Percentiles rank a stretch among this genome's conserved stretches.
Evolutionary conservation across 1,139 yeast species (phyloP).

Genomic region (Nakaseomyces kungkrabaensis): DNA sequence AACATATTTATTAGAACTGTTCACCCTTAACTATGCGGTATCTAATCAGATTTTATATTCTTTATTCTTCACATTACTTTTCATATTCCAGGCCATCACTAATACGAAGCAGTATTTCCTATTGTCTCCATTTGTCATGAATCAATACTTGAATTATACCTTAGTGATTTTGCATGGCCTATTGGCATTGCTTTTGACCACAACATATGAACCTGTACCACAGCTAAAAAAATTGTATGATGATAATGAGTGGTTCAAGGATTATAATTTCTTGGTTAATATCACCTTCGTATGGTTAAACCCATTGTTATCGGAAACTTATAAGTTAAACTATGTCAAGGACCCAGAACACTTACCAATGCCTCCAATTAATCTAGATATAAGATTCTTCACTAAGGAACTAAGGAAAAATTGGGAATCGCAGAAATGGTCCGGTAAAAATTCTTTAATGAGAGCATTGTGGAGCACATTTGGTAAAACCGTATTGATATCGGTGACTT

Average conservation of each 20-base stretch:
- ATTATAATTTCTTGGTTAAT: constrained; percentile 40
- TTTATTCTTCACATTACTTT: neutral
- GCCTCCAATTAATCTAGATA: constrained; percentile 41
- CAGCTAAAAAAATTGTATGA: constrained; percentile 34
- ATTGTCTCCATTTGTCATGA: neutral
- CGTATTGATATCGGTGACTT: constrained; percentile 35
- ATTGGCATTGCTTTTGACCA: neutral
- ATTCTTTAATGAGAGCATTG: constrained; percentile 37
- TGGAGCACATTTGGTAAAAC: constrained; percentile 41
- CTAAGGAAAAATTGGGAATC: constrained; percentile 33
- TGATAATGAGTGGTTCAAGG: constrained; percentile 29
- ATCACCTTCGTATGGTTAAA: constrained; percentile 59
- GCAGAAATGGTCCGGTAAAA: constrained; percentile 28
- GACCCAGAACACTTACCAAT: constrained; percentile 46
- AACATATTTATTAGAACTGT: neutral
- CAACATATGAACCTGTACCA: neutral
- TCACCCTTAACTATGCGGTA: constrained; percentile 1
- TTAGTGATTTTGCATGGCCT: neutral
- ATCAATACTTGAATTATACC: neutral
- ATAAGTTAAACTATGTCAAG: constrained; percentile 36
- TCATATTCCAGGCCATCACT: neutral
- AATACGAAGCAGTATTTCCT: neutral
- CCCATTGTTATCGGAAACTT: constrained; percentile 40
- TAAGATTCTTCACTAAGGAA: constrained; percentile 31
- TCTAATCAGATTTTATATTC: constrained; percentile 1